Evolutionary conservation across 2,329 filamentous ascomycete species (phyloP).

Genomic region (Diplocarpon rosae): DNA sequence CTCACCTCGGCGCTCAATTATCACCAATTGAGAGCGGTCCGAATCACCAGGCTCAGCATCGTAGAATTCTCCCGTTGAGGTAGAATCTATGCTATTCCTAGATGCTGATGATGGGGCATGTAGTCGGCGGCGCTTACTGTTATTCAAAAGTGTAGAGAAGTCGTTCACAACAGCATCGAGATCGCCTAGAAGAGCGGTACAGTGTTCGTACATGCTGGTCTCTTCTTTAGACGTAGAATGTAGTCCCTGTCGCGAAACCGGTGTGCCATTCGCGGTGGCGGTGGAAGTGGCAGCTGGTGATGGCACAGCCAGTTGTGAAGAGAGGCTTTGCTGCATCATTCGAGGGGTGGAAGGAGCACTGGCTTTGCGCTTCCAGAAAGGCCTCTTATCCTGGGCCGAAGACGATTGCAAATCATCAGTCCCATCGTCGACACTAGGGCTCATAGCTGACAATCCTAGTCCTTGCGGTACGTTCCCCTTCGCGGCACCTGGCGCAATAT

Average conservation of each 20-base stretch:
- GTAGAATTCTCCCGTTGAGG: constrained; percentile 82
- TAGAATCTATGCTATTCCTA: constrained; percentile 65
- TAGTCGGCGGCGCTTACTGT: constrained; percentile 67
- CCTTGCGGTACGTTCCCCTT: constrained; percentile 19
- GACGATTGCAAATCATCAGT: constrained; percentile 42
- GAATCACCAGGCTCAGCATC: constrained; percentile 64
- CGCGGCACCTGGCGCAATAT: constrained; percentile 49
- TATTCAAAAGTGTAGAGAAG: constrained; percentile 65
- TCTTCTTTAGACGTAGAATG: constrained; percentile 37
- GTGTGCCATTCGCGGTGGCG: constrained; percentile 15
- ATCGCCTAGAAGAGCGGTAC: constrained; percentile 72
- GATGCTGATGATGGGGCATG: constrained; percentile 39
- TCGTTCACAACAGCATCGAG: constrained; percentile 75
- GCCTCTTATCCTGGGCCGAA: constrained; percentile 44
- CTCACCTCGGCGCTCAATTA: constrained; percentile 62
- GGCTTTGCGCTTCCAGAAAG: constrained; percentile 92
- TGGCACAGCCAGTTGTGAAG: constrained; percentile 24
- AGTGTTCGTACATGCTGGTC: constrained; percentile 66
- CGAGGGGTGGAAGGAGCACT: constrained; percentile 26
- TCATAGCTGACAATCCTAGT: constrained; percentile 28
- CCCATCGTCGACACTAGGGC: constrained; percentile 35
- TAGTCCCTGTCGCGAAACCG: constrained; percentile 11
- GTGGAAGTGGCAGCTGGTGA: constrained; percentile 14
- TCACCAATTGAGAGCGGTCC: constrained; percentile 55
- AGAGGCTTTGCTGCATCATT: constrained; percentile 17